A percentile compares a stretch with the other conserved stretches of the same genome.
phyloP scores from a whole-genome alignment of 345 rosid species.

The Lepidium didymum region DNA sequence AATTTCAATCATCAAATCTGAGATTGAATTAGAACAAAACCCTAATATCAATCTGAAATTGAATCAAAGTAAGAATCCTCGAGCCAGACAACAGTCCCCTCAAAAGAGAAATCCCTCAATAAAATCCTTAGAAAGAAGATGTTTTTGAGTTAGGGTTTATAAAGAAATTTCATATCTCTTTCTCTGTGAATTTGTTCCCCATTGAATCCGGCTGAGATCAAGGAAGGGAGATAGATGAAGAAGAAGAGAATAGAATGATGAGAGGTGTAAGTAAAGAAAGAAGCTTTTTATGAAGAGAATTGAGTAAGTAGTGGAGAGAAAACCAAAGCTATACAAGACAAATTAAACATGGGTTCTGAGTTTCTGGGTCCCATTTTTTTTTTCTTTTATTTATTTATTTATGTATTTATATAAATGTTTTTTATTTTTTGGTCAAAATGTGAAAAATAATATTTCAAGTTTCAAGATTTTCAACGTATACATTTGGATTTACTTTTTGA shows the following conservation, averaged over 20 bases:
- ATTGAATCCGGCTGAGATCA: constrained; percentile 59
- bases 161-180: not conserved
- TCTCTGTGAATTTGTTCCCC: constrained; percentile 41
- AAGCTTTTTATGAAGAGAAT: constrained; percentile 23
- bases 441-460: constrained; percentile 18
- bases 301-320: constrained; percentile 20
- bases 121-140: not conserved
- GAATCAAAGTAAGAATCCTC: constrained; percentile 43
- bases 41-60: constrained; percentile 9
- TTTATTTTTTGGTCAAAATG: constrained; percentile 4
- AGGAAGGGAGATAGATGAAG: constrained; percentile 39
- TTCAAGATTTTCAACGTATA: constrained; percentile 30
- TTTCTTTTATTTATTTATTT: not conserved
- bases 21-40: no score
- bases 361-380: constrained; percentile 11
- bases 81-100: constrained; percentile 99
- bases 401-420: constrained; percentile 2
- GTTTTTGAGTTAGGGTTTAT: constrained; percentile 8
- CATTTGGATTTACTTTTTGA: constrained; percentile 32
- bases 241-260: constrained; percentile 25
- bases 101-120: constrained; percentile 41
- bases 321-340: constrained; percentile 26
- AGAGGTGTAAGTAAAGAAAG: constrained; percentile 14
- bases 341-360: constrained; percentile 27
- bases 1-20: no score